phyloP scores from a whole-genome alignment of 2,329 filamentous ascomycete genomes.

The Rutstroemia sp. region DNA sequence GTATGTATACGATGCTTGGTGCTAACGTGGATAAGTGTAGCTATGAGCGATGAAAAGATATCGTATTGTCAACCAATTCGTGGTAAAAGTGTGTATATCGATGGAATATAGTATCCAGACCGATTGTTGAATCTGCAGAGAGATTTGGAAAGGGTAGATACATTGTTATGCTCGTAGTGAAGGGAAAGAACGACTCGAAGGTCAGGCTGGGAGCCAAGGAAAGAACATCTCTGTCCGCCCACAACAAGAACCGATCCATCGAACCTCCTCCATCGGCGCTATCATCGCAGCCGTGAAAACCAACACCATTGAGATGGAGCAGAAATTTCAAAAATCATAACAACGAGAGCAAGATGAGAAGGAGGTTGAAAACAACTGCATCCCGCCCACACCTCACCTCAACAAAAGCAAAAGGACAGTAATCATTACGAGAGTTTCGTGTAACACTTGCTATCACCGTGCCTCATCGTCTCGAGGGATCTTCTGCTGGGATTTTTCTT shows the following conservation, averaged over 20 bases:
- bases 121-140: no score
- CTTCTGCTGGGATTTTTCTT: not conserved
- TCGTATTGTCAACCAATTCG: not conserved
- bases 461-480: not conserved
- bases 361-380: no score
- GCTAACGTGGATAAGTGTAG: not conserved
- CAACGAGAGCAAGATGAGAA: not conserved
- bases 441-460: not conserved
- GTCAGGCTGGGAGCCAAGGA: not conserved
- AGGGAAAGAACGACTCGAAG: not conserved
- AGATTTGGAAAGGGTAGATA: no score
- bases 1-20: not conserved
- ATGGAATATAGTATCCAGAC: not conserved
- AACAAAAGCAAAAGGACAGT: not conserved
- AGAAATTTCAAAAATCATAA: no score
- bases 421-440: not conserved
- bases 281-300: no score
- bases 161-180: not conserved
- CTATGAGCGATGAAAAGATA: not conserved
- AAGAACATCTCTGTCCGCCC: not conserved
- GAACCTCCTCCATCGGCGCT: no score
- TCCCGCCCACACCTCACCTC: no score
- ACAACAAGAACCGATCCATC: not conserved
- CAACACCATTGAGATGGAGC: no score
- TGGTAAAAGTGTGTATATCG: slow-evolving; percentile 1